Conservation (phyloP, 2,329 filamentous ascomycete genomes). For the Pyrenochaeta sp. region DNA sequence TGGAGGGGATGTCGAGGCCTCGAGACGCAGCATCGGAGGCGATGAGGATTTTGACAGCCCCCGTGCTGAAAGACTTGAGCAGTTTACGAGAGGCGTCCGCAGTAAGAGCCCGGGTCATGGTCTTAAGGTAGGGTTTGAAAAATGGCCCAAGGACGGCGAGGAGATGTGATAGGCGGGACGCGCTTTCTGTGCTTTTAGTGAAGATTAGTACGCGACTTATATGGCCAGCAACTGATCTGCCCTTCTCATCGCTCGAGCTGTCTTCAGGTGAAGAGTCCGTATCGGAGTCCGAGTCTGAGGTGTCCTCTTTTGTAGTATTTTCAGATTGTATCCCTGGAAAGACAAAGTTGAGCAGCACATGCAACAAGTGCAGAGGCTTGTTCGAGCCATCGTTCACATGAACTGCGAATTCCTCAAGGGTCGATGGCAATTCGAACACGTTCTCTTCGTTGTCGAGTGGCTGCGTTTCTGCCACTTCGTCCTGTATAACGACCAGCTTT, state of each 20-base stretch:
- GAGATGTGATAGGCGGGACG: constrained; percentile 84
- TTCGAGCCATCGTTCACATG: constrained; percentile 61
- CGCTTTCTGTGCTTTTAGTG: constrained; percentile 87
- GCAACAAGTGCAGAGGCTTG: constrained; percentile 82
- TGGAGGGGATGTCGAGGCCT: constrained; percentile 80
- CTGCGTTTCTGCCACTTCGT: constrained; percentile 43
- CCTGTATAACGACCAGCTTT: constrained; percentile 77
- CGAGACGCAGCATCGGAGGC: constrained; percentile 93
- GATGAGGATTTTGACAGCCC: constrained; percentile 76
- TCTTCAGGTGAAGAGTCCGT: constrained; percentile 19
- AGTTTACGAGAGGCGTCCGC: constrained; percentile 74
- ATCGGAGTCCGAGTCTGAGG: constrained; percentile 19
- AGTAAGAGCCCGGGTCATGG: constrained; percentile 80
- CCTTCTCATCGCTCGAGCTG: constrained; percentile 13
- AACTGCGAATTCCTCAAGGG: constrained; percentile 57
- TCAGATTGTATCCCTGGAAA: constrained; percentile 26
- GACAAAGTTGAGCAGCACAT: constrained; percentile 70
- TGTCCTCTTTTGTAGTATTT: constrained; percentile 26
- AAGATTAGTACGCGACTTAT: constrained; percentile 74
- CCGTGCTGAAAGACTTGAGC: constrained; percentile 70
- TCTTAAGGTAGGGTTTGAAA: constrained; percentile 67
- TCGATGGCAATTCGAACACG: constrained; percentile 65
- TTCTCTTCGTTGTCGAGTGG: constrained; percentile 40
- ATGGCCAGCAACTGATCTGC: constrained; percentile 26
- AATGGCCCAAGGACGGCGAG: constrained; percentile 71